Evolutionary conservation across 495 filamentous ascomycete species (phyloP).

Genomic region (Neurospora discreta): DNA sequence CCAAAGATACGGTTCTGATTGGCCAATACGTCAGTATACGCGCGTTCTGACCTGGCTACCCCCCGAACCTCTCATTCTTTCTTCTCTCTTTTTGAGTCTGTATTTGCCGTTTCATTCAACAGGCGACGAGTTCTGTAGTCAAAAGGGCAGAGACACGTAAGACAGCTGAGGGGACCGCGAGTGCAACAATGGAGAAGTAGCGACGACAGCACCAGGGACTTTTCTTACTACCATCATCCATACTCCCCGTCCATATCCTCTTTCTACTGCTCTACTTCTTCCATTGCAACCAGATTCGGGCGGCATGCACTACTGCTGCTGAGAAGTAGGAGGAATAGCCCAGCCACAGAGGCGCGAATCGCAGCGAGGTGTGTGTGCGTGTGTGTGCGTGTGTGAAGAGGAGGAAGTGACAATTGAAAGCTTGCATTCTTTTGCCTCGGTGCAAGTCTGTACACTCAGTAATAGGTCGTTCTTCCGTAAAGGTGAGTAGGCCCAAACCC

Average conservation of each 20-base stretch:
- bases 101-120: neutral
- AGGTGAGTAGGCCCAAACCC: neutral
- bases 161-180: neutral
- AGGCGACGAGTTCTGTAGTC: neutral
- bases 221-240: neutral
- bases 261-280: neutral
- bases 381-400: neutral
- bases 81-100: neutral
- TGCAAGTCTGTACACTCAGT: neutral
- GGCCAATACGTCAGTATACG: neutral
- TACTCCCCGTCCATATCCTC: neutral
- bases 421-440: neutral
- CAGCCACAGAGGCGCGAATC: neutral
- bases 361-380: neutral
- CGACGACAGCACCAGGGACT: neutral
- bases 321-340: neutral
- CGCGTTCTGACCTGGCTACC: neutral
- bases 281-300: neutral
- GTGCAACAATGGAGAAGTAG: neutral
- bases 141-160: neutral
- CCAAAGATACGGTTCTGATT: neutral
- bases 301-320: neutral
- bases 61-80: neutral
- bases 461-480: neutral
- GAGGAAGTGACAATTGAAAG: neutral